Conservation (phyloP, 1,284 basidiomycete genomes). For the Somion occarium region DNA sequence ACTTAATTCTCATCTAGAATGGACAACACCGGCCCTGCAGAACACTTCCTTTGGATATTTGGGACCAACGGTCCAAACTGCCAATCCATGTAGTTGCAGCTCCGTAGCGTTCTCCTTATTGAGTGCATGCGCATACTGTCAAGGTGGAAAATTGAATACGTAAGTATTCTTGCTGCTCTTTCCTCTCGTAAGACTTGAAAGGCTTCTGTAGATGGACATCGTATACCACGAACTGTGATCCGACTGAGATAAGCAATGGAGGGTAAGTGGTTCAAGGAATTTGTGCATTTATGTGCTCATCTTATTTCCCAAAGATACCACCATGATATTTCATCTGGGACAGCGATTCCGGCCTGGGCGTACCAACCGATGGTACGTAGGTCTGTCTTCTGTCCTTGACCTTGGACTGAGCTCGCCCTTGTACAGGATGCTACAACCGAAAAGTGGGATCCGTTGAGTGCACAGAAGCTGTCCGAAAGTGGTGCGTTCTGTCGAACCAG, state of each 20-base stretch:
- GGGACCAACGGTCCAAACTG: not conserved
- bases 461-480: not conserved
- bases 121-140: constrained; percentile 6
- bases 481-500: too few species aligned
- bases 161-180: not conserved
- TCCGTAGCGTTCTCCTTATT: constrained; percentile 3
- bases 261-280: not conserved
- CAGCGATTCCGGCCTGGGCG: constrained; percentile 2
- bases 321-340: constrained; percentile 1
- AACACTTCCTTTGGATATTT: not conserved
- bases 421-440: not conserved
- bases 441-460: constrained; percentile 1
- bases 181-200: not conserved
- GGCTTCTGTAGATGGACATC: not conserved
- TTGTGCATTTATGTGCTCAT: not conserved
- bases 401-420: not conserved
- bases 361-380: not conserved
- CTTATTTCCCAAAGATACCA: not conserved
- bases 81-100: constrained; percentile 2
- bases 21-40: not conserved
- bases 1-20: not conserved
- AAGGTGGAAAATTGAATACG: not conserved
- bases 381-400: not conserved
- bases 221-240: not conserved
- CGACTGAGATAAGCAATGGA: not conserved